Evolutionary conservation across 768 basidiomycete species (phyloP), one percentile per base, ranked within the genome.

Genomic region (Porpolomopsis calyptriformis): DNA sequence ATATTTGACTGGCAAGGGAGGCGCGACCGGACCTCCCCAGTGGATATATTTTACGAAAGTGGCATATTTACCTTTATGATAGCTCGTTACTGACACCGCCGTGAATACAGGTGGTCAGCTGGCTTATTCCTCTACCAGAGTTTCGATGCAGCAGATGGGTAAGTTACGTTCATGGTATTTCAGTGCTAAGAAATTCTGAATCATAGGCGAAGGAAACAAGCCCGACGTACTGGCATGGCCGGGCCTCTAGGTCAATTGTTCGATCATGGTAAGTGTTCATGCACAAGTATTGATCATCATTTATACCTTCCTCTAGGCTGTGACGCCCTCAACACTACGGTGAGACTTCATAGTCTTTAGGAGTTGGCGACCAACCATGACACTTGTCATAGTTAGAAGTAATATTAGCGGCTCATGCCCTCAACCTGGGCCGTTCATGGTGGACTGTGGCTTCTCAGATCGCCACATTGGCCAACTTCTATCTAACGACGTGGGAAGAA

Each of bases 161-260:
- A 52, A 24, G 78, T 55, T 45, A 11, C 48, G 44, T 11, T 42
- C 43, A 54, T 43, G 54, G 7, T 20, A 50, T 34, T 26, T 45
- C 31, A 52, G 16, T 20, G 27, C n/a, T n/a, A 38, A 45, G 23
- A 35, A 29, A 23, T 47, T 36, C 19, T 40, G 25, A 37, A 22
- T 12, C 14, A 19, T 40, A 19, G 19, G 18, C 25, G 34, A 43
- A 90, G 94, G 12, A 97, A 97, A 62, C 96, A 99, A 64, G 96
- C 96, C 18, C 70, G 96, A 51, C 68, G 94, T 42, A 94, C 92
- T 1, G 91, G 91, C 1, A 98, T 96, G 88, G 85, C 91, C n/a
- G 89, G 96, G 4, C 94, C 94, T 20, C 67, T 98, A 25, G 96
- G 96, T 14, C 88, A 99, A 62, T 83, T 98, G 81, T 99, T 99